Percentiles rank a stretch among this genome's conserved stretches.
Conservation (phyloP, 2,329 filamentous ascomycete species). For the Penicillium aurantiogriseum region DNA sequence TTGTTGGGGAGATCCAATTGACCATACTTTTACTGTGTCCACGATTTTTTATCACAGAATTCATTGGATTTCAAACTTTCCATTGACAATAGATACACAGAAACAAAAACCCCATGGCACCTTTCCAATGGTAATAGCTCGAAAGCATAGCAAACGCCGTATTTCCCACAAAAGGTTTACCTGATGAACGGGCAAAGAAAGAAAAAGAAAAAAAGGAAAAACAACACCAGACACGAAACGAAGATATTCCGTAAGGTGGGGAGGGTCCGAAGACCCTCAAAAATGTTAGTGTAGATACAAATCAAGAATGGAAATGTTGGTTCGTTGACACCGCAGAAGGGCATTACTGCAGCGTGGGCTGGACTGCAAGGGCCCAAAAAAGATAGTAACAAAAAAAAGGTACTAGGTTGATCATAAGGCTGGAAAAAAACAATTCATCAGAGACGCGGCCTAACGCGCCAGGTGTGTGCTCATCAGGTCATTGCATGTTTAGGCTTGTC, state of each 20-base stretch:
- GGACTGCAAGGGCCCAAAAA: not conserved
- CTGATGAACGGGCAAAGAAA: not conserved
- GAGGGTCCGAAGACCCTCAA: not conserved
- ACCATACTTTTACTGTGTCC: not conserved
- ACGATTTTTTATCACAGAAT: not conserved
- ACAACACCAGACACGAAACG: constrained; percentile 6
- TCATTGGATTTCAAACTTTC: not conserved
- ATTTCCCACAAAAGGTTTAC: not conserved
- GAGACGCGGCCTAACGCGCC: constrained; percentile 11
- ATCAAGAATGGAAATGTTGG: constrained; percentile 11
- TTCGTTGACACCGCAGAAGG: constrained; percentile 7
- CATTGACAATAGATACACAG: constrained; percentile 3
- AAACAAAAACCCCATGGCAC: not conserved
- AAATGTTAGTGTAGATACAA: constrained; percentile 17
- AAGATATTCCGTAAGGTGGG: not conserved
- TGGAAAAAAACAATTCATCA: constrained; percentile 1
- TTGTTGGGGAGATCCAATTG: not conserved
- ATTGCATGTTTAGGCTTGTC: constrained; percentile 28
- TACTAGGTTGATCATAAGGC: not conserved
- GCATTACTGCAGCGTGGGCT: not conserved
- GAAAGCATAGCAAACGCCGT: constrained; percentile 1
- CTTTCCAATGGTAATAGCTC: not conserved
- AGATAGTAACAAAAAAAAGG: not conserved
- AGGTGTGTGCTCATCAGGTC: constrained; percentile 6
- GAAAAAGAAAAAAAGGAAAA: not conserved